A percentile compares a stretch with the other conserved stretches of the same genome.
phyloP scores from a whole-genome alignment of 495 filamentous ascomycete species.

The Aspergillus incahuasiensis region DNA sequence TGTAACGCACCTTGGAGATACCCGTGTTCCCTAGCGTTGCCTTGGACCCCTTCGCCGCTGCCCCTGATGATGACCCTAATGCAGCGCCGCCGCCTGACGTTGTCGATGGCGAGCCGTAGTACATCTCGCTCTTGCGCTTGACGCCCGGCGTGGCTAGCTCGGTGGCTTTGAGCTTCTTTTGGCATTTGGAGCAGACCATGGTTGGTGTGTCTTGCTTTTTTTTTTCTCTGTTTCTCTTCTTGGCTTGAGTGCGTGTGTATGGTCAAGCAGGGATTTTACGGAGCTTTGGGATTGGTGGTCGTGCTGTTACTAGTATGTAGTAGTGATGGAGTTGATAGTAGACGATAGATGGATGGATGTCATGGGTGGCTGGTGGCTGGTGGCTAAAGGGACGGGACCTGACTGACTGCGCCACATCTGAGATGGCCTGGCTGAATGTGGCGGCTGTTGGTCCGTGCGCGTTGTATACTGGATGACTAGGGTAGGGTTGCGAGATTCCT shows the following conservation, averaged over 20 bases:
- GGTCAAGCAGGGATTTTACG: neutral
- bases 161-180: slow-evolving; percentile 57
- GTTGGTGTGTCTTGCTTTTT: neutral
- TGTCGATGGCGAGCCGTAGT: slow-evolving; percentile 61
- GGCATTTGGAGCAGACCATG: slow-evolving; percentile 69
- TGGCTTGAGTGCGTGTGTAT: neutral
- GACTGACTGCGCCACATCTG: neutral
- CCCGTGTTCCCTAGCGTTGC: slow-evolving; percentile 34
- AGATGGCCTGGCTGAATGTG: neutral
- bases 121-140: slow-evolving; percentile 68
- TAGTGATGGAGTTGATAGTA: neutral
- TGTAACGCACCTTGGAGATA: slow-evolving; percentile 35
- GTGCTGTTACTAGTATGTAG: too few relatives aligned
- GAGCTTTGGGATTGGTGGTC: too few relatives aligned
- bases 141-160: slow-evolving; percentile 64
- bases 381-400: neutral
- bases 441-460: neutral
- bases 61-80: neutral
- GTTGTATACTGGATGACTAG: too few relatives aligned
- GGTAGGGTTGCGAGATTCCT: too few relatives aligned
- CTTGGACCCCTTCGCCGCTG: slow-evolving; percentile 45
- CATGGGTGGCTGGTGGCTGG: neutral
- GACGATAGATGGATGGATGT: neutral
- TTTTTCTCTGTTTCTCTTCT: slow-evolving; percentile 17
- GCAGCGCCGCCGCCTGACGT: slow-evolving; percentile 47